A percentile compares a stretch with the other conserved stretches of the same genome.
These are phyloP conservation scores for Prunus salicina DNA, from an alignment of 306 rosid genomes.

Conservation along the genomic window DNA sequence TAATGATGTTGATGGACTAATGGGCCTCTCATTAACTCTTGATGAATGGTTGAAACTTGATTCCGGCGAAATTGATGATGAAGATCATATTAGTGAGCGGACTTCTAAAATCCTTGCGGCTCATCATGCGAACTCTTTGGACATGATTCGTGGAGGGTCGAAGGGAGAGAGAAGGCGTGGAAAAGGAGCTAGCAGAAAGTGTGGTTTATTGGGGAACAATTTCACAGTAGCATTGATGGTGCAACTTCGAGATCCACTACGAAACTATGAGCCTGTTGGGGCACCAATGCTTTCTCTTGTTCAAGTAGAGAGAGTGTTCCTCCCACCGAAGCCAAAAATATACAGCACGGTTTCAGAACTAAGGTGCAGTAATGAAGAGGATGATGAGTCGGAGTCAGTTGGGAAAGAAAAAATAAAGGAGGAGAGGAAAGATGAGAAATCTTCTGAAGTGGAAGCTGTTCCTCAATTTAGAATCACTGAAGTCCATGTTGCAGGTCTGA, in stretches of 20 bases:
- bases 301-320: slow-evolving; percentile 84
- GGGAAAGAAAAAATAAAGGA: slow-evolving; percentile 39
- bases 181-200: slow-evolving; percentile 49
- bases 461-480: slow-evolving; percentile 74
- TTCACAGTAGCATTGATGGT: slow-evolving; percentile 82
- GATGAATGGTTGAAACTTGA: slow-evolving; percentile 96
- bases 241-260: slow-evolving; percentile 87
- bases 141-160: slow-evolving; percentile 45
- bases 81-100: slow-evolving; percentile 69
- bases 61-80: slow-evolving; percentile 84
- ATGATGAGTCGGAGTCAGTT: slow-evolving; percentile 40
- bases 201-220: slow-evolving; percentile 84
- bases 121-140: slow-evolving; percentile 80
- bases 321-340: slow-evolving; percentile 73
- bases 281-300: slow-evolving; percentile 84
- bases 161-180: slow-evolving; percentile 61
- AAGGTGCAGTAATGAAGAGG: slow-evolving; percentile 34
- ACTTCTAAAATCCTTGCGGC: slow-evolving; percentile 84
- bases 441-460: slow-evolving; percentile 48
- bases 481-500: slow-evolving; percentile 77
- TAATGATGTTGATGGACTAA: slow-evolving; percentile 61
- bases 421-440: slow-evolving; percentile 37
- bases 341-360: slow-evolving; percentile 48
- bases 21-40: slow-evolving; percentile 77
- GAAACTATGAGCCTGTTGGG: slow-evolving; percentile 86